phyloP scores from a whole-genome alignment of 177 flowering plant species.

The Vitis hybrid region DNA sequence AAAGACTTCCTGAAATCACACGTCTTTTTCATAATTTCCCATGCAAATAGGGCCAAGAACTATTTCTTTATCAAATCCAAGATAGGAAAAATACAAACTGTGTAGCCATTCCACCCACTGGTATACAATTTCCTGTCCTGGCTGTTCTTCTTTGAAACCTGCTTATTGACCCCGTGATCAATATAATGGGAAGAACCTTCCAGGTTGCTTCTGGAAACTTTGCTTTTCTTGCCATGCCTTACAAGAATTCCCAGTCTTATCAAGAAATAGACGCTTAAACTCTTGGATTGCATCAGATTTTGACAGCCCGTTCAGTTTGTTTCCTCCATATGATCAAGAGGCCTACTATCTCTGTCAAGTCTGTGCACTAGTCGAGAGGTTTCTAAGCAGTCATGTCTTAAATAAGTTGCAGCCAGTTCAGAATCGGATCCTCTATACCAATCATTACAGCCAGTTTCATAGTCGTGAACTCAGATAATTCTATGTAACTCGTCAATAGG shows the following conservation, averaged over 20 bases:
- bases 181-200: conserved; percentile 83
- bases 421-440: too few relatives aligned
- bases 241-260: conserved; percentile 96
- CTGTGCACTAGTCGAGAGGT: too few relatives aligned
- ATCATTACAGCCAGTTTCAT: too few relatives aligned
- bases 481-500: conserved; percentile 44
- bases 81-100: conserved; percentile 56
- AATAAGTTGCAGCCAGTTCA: too few relatives aligned
- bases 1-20: conserved; percentile 59
- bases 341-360: too few relatives aligned
- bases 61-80: conserved; percentile 59
- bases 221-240: conserved; percentile 79
- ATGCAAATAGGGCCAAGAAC: conserved; percentile 58
- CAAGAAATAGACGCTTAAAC: conserved; percentile 84
- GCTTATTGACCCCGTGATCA: conserved; percentile 88
- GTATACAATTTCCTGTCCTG: conserved; percentile 76
- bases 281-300: conserved; percentile 76
- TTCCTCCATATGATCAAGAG: conserved; percentile 46
- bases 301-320: conserved; percentile 68
- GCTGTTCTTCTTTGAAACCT: conserved; percentile 52
- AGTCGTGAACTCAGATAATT: conserved; percentile 2
- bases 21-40: conserved; percentile 50
- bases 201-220: conserved; percentile 83
- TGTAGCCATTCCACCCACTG: conserved; percentile 89
- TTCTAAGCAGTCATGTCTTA: too few relatives aligned